A percentile compares a stretch with the other conserved stretches of the same genome.
phyloP scores from a whole-genome alignment of 2,329 filamentous ascomycete genomes.

The Colletotrichum spaethianum region DNA sequence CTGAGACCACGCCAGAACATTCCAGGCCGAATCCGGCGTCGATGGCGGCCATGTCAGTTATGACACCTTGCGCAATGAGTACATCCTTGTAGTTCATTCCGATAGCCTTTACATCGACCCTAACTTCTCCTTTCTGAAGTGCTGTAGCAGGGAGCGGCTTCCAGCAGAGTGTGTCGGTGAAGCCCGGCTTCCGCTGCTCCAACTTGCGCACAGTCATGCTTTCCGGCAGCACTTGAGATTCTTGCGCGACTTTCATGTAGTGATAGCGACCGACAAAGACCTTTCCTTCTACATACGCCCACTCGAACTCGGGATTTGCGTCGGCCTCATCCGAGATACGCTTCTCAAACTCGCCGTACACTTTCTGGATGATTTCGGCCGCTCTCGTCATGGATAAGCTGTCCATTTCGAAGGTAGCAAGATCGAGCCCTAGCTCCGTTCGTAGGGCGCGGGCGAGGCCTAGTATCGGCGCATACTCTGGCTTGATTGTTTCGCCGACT shows the following conservation, averaged over 20 bases:
- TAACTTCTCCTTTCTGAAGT: slow-evolving; percentile 18
- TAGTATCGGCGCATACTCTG: slow-evolving; percentile 41
- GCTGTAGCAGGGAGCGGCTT: neutral
- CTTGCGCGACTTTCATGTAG: slow-evolving; percentile 43
- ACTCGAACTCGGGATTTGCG: slow-evolving; percentile 49
- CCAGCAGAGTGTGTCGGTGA: slow-evolving; percentile 15
- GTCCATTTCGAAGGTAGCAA: slow-evolving; percentile 18
- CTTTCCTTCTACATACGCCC: slow-evolving; percentile 45
- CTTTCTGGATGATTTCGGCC: slow-evolving; percentile 2
- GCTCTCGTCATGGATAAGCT: neutral
- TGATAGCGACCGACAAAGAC: slow-evolving; percentile 45
- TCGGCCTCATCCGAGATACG: slow-evolving; percentile 18
- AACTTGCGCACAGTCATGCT: slow-evolving; percentile 3
- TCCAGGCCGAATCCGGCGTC: slow-evolving; percentile 45
- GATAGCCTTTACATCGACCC: slow-evolving; percentile 13
- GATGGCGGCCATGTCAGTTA: slow-evolving; percentile 47
- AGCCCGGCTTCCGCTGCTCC: slow-evolving; percentile 7
- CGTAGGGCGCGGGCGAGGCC: slow-evolving; percentile 44
- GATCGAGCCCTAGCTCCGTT: slow-evolving; percentile 38
- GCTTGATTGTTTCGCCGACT: neutral
- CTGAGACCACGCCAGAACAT: slow-evolving; percentile 32
- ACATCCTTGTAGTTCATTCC: slow-evolving; percentile 43
- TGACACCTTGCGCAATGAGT: slow-evolving; percentile 18
- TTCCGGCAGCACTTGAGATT: slow-evolving; percentile 29
- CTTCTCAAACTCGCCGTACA: slow-evolving; percentile 3